Evolutionary conservation across 108 stramenopile genomes (phyloP).

Genomic region (Pseudonitzschia delicatissima): DNA sequence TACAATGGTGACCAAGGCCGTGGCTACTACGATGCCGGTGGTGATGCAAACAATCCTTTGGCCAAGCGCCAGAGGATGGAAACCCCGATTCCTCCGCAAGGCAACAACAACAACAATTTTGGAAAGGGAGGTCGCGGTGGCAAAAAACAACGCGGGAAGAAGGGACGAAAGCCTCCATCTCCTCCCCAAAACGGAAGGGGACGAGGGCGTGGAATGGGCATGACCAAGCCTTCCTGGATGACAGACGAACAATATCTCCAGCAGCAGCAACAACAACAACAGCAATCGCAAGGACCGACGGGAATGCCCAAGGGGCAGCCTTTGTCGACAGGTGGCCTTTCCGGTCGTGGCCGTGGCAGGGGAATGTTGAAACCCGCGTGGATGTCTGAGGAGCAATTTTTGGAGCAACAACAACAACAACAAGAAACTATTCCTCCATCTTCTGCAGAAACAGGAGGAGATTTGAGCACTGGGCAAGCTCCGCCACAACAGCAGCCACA

Average conservation of each 20-base stretch:
- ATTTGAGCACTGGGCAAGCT: too few relatives aligned
- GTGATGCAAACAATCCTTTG: not conserved
- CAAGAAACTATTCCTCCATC: not conserved
- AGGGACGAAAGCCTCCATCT: not conserved
- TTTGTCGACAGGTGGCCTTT: conserved; percentile 9
- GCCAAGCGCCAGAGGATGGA: not conserved
- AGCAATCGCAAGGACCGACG: not conserved
- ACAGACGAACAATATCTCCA: not conserved
- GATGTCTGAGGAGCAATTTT: conserved; percentile 29
- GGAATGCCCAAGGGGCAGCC: too few relatives aligned
- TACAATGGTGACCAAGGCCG: too few relatives aligned
- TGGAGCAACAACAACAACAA: conserved; percentile 4
- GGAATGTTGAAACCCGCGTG: conserved; percentile 32
- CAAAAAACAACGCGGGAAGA: not conserved
- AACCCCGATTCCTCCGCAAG: not conserved
- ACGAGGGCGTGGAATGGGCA: conserved; percentile 25
- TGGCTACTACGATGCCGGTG: not conserved
- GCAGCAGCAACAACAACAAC: not conserved
- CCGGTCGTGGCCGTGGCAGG: conserved; percentile 33
- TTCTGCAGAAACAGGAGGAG: too few relatives aligned
- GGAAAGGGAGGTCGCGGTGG: not conserved
- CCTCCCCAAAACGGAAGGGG: not conserved
- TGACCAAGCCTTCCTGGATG: conserved; percentile 40
- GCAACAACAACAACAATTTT: not conserved
- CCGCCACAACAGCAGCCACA: too few relatives aligned